These are phyloP conservation scores for Colletotrichum ledebouriae DNA, from an alignment of 2,329 filamentous ascomycete genomes.

Conservation along the genomic window DNA sequence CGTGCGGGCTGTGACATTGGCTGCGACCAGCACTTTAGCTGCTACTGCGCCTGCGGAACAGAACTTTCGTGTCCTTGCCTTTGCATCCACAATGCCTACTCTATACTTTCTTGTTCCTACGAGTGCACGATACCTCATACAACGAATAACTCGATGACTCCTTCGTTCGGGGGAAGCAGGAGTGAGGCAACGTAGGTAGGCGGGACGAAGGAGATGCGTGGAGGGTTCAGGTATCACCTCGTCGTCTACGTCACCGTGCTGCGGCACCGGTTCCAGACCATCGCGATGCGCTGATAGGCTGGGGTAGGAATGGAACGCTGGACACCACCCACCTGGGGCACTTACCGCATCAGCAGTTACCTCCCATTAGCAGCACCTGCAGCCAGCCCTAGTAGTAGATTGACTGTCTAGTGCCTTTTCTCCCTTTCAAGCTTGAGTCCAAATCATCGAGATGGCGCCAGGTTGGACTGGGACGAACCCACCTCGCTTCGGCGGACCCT, in stretches of 20 bases:
- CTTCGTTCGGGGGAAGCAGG: too few species aligned
- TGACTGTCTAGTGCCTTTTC: too few species aligned
- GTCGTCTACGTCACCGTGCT: slow-evolving; percentile 38
- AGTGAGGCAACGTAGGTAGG: too few species aligned
- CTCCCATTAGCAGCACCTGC: not conserved
- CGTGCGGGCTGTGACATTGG: slow-evolving; percentile 4
- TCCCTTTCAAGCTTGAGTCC: too few species aligned
- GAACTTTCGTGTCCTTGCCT: not conserved
- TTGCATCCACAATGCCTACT: not conserved
- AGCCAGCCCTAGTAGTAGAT: not conserved
- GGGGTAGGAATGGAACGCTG: not conserved
- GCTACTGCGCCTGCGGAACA: too few species aligned
- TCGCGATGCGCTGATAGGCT: not conserved
- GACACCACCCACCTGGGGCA: slow-evolving; percentile 28
- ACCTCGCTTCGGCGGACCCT: not conserved
- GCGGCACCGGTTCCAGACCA: slow-evolving; percentile 18
- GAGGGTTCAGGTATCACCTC: slow-evolving; percentile 15
- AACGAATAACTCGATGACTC: too few species aligned
- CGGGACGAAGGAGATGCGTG: not conserved
- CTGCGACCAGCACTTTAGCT: not conserved
- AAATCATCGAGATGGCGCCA: too few species aligned
- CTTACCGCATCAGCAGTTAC: slow-evolving; percentile 12
- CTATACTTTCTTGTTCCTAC: too few species aligned
- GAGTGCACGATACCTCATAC: too few species aligned
- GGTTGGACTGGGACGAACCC: too few species aligned